These are phyloP conservation scores for Albatrellus ellisii DNA, from an alignment of 768 basidiomycete genomes.

Conservation along the genomic window DNA sequence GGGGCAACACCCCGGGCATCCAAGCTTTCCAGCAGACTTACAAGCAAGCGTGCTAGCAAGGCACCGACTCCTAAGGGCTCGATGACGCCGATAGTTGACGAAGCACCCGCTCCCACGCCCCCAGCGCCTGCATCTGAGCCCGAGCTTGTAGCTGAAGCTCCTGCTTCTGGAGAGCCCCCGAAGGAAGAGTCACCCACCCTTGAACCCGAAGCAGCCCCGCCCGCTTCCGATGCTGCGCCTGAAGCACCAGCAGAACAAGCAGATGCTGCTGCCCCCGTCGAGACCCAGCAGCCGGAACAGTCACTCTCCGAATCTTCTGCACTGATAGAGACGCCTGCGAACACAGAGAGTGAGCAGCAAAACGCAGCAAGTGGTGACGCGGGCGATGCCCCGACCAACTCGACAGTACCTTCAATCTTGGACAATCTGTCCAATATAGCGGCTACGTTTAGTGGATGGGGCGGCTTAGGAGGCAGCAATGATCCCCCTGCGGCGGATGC, in stretches of 20 bases:
- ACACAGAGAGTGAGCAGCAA: too few relatives aligned
- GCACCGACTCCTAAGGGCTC: constrained; percentile 5
- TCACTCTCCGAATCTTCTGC: not conserved
- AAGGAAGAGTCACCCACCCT: not conserved
- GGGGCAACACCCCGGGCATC: constrained; percentile 7
- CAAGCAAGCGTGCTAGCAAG: constrained; percentile 10
- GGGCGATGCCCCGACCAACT: not conserved
- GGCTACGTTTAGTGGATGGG: not conserved
- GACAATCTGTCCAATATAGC: not conserved
- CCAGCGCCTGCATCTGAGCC: not conserved
- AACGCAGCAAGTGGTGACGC: not conserved
- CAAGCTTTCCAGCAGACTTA: constrained; percentile 7
- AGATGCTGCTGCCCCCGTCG: not conserved
- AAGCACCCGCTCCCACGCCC: not conserved
- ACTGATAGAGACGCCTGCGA: too few relatives aligned
- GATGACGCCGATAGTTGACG: constrained; percentile 6
- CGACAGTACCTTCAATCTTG: not conserved
- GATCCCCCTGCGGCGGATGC: too few relatives aligned
- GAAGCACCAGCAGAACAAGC: not conserved
- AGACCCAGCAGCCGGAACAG: not conserved
- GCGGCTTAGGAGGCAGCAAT: not conserved
- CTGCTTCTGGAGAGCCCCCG: not conserved
- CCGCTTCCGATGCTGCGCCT: not conserved
- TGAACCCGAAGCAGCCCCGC: not conserved
- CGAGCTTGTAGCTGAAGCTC: not conserved